Evolutionary conservation across 805 yeast species (phyloP).

Genomic region (Yarrowia sp.): DNA sequence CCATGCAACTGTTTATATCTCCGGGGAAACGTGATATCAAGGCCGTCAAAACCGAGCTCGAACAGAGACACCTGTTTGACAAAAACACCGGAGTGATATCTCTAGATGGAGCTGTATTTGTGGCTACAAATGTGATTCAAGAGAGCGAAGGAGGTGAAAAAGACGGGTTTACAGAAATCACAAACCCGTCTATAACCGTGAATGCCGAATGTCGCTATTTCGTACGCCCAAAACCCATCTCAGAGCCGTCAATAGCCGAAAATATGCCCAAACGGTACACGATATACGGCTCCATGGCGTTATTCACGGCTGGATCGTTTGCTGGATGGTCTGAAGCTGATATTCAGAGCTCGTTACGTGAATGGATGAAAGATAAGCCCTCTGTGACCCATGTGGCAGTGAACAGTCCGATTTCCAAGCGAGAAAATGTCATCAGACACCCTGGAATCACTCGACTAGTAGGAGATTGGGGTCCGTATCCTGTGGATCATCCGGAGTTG

Average conservation of each 20-base stretch:
- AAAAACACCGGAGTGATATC: conserved; percentile 14
- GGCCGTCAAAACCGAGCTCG: conserved; percentile 5
- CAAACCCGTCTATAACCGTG: neutral
- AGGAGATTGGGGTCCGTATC: conserved; percentile 60
- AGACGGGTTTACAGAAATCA: neutral
- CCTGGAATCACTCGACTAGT: conserved; percentile 48
- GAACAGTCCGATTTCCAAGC: conserved; percentile 58
- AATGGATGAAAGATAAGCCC: neutral
- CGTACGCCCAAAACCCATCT: neutral
- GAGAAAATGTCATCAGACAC: conserved; percentile 39
- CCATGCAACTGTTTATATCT: conserved; percentile 18
- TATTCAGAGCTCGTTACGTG: neutral
- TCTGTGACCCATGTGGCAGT: conserved; percentile 61
- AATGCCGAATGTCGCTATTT: neutral
- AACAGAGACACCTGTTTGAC: neutral
- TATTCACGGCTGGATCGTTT: conserved; percentile 53
- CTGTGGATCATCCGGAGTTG: conserved; percentile 10
- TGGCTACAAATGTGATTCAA: neutral
- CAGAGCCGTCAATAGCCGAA: neutral
- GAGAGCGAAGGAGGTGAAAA: neutral
- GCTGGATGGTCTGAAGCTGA: neutral
- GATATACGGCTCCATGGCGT: conserved; percentile 63
- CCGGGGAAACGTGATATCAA: neutral
- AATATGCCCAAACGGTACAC: conserved; percentile 43
- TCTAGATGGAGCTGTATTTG: neutral